Base-by-base conservation (phyloP, 2,329 filamentous ascomycete species). In the Kalmusia sp. region DNA sequence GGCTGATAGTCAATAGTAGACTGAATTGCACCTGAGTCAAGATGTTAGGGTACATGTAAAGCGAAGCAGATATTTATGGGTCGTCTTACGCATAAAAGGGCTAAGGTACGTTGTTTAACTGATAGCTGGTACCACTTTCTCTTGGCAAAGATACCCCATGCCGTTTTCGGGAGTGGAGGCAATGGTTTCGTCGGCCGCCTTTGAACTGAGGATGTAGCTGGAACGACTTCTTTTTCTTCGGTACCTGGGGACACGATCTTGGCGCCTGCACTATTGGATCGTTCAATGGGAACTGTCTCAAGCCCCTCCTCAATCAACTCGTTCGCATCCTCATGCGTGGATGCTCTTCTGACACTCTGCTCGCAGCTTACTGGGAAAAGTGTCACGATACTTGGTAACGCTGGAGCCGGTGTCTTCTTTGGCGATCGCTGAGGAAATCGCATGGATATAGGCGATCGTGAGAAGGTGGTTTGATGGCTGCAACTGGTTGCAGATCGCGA, bases 211-310 rank as follows among this genome's bases (percentile, higher is more conserved):
- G 46, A 6, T n/a, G 33, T 27, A 0, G 31, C 15, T 2, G 60
- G 54, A 8, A 67, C 60, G 3, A 70, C 61, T 33, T 72, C 69
- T 30, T 70, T 70, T 45, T 70, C 68, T 21, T 64, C 59, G 12
- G 59, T 50, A 7, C 59, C 58, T 9, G 64, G 67, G 12, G 64
- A 65, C 7, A 70, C 52, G 33, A 67, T 68, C 12, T 68, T 69
- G 8, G 56, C 62, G n/a, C 61, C 65, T 7, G 54, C 53, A 12
- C 52, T 51, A 21, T 67, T 64, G 21, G 58, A 57, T 22, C 62
- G 55, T 43, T 71, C 69, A 25, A 72, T 51, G 0, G 69, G 69
- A 6, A 71, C 67, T 0, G 69, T 54, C 43, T 72, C 68, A 17
- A 70, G 63, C n/a, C 68, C 69, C 55, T 68, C 62, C 24, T 63